Evolutionary conservation across 257 asterid genomes (phyloP), one percentile per base, ranked within the genome.

Genomic region (Cynanchum wilfordii): DNA sequence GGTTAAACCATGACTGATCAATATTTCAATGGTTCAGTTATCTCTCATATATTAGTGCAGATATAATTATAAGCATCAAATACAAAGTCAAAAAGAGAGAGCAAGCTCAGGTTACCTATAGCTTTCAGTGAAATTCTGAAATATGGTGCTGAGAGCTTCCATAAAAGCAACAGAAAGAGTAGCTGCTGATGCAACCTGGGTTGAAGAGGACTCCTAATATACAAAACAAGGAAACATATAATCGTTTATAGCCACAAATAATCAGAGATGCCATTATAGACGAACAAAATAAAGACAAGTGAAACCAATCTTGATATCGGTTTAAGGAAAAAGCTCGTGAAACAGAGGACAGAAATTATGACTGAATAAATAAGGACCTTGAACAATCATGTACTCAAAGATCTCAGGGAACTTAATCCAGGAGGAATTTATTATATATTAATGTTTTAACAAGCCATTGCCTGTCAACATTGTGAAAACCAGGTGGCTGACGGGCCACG

Each of bases 121-220:
- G 76, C 77, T 87, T 80, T 82, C 83, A 78, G 88, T 82, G 66
- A 95, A 86, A 82, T 88, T 87, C 80, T 95, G 92, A 79, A 92
- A 90, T 60, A 90, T 47, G 66, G 85, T 77, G 79, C 99, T 76
- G 7, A 95, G 92, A 78, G 87, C 98, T 83, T 82, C 97, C 99
- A 95, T 92, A 82, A 95, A 95, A 55, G 97, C 98, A 45, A 95
- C 96, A 22, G 99, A 92, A 74, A 95, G 89, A 27, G 96, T 87
- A 81, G 99, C 96, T 67, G 99, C 97, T 10, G 97, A 92, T 78
- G 99, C 99, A 66, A 95, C 98, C 64, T 89, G 96, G 68, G 97
- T 86, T 54, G 99, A 89, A 76, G 93, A 83, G 55, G 97, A 51
- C 81, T 95, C 99, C 99, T 95, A 70, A 29, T 64, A 55, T 58